Evolutionary conservation across 75 land plant genomes (phyloP), one percentile per base, ranked within the genome.

Genomic region (Selaginella moellendorffii): DNA sequence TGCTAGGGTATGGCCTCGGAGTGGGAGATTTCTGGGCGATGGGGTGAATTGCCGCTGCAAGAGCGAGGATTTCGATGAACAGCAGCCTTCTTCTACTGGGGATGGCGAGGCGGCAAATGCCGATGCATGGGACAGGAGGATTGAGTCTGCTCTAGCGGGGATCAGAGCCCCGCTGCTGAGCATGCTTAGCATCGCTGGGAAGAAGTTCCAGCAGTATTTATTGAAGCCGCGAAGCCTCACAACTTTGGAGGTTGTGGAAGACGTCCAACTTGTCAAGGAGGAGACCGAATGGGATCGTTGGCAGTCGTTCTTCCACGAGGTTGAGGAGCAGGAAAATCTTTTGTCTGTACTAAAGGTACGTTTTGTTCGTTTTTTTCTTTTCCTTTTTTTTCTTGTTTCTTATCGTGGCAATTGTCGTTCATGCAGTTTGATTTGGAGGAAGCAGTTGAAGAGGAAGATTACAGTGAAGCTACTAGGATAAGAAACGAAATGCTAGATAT

Each of bases 261-360:
- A 36, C 14, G 46, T 36, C 46, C 10, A 36, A 14, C 10, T 14
- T 36, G 10, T 14, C 14, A 36, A 36, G 46, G 46, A 5, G 68
- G 72, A 81, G 14, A 78, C 88, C 79, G 81, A 85, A 53, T 88
- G 97, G 96, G 80, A 64, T 61, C 69, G 79, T 25, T 92, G 97
- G 97, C 81, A 36, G 60, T 73, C 74, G 24, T 79, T 86, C 63
- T 92, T 92, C 67, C 68, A 80, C 2, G 82, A 88, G 19, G 74
- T 78, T 31, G 97, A 92, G 36, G 83, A 85, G 63, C 71, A 78
- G 18, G 97, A 92, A 69, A 81, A 54, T 65, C 66, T 58, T 46
- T 65, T 72, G 18, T 77, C 96, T 1, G 67, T 78, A 61, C 79
- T 92, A 36, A 83, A 83, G 97, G 97, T 84, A 28, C 29, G 12